Evolutionary conservation across 306 rosid genomes (phyloP).

Genomic region (Urtica urens): DNA sequence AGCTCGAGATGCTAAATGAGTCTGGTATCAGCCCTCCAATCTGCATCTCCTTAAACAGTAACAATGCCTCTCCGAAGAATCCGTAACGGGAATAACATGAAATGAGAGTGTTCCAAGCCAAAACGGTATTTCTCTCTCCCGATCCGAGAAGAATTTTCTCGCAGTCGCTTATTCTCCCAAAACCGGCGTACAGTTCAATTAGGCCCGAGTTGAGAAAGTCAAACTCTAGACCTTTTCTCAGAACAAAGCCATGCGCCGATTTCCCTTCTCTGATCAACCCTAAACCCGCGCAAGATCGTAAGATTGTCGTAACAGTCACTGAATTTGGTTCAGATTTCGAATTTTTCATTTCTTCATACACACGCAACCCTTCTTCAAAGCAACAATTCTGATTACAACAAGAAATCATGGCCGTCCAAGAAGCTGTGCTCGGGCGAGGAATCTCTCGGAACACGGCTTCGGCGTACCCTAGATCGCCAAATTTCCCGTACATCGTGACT

Average conservation of each 20-base stretch:
- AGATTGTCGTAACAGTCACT: conserved; percentile 46
- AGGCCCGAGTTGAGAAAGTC: conserved; percentile 49
- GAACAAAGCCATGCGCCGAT: conserved; percentile 60
- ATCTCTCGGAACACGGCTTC: conserved; percentile 30
- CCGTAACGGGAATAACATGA: conserved; percentile 53
- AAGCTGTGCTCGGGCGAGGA: conserved; percentile 26
- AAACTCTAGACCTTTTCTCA: conserved; percentile 46
- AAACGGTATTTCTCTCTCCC: conserved; percentile 33
- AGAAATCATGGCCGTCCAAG: conserved; percentile 77
- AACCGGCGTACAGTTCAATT: conserved; percentile 58
- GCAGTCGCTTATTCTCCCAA: conserved; percentile 31
- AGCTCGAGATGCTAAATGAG: conserved; percentile 67
- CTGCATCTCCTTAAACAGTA: conserved; percentile 44
- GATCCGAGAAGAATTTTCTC: conserved; percentile 35
- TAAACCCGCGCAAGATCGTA: conserved; percentile 57
- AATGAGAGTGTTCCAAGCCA: conserved; percentile 59
- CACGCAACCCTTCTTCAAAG: conserved; percentile 35
- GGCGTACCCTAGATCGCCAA: conserved; percentile 39
- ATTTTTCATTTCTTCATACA: conserved; percentile 41
- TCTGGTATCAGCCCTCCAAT: conserved; percentile 51
- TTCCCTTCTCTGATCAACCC: conserved; percentile 55
- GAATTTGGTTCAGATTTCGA: conserved; percentile 45
- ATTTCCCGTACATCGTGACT: conserved; percentile 61
- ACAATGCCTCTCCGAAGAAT: conserved; percentile 37
- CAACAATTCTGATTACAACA: conserved; percentile 41